A percentile compares a stretch with the other conserved stretches of the same genome.
Evolutionary conservation across 805 yeast genomes (phyloP).

Genomic region (Monosporozyma yasuniensis): DNA sequence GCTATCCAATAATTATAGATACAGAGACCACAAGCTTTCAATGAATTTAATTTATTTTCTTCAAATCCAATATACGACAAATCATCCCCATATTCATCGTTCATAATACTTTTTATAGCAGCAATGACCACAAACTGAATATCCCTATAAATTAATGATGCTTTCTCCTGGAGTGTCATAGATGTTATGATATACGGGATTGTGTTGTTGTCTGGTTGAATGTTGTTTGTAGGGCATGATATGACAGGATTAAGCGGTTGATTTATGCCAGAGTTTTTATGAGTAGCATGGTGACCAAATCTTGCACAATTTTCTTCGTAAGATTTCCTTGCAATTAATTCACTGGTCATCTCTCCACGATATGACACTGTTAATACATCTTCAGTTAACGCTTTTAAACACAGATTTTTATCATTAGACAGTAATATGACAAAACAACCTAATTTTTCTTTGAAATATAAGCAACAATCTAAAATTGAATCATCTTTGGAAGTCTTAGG

Average conservation of each 20-base stretch:
- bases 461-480: constrained; percentile 76
- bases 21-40: constrained; percentile 37
- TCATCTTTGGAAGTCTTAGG: constrained; percentile 52
- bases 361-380: constrained; percentile 52
- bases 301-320: constrained; percentile 30
- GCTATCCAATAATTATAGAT: constrained; percentile 45
- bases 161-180: background rate
- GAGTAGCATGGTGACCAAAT: constrained; percentile 6
- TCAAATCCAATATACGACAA: constrained; percentile 43
- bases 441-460: constrained; percentile 43
- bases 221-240: background rate
- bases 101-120: constrained; percentile 44
- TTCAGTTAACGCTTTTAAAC: constrained; percentile 66
- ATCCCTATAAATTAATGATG: constrained; percentile 29
- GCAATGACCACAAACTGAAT: constrained; percentile 34
- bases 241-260: background rate
- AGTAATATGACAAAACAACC: constrained; percentile 47
- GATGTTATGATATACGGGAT: background rate
- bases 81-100: constrained; percentile 47
- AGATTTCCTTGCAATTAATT: constrained; percentile 35
- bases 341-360: constrained; percentile 39
- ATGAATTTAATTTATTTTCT: constrained; percentile 24
- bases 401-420: constrained; percentile 78
- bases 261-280: no score
- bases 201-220: background rate